Conservation (phyloP, 441 rosid genomes). For the Flueggea neowawraea region DNA sequence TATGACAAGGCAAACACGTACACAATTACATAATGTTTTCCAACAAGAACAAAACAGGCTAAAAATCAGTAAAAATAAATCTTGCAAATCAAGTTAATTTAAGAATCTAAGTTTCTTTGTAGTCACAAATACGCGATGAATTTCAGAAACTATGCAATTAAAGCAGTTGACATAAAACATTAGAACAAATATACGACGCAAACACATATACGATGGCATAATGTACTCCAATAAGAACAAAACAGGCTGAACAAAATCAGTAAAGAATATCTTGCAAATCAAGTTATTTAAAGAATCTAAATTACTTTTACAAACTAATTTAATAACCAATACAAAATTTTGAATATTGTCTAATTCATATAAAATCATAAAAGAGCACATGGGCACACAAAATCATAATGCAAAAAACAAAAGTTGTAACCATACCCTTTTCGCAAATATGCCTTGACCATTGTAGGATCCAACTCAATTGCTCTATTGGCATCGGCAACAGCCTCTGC, state of each 20-base stretch:
- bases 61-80: background rate
- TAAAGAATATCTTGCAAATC: background rate
- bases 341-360: background rate
- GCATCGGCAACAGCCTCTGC: constrained; percentile 90
- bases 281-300: no score
- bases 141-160: no score
- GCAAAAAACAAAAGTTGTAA: background rate
- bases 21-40: no score
- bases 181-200: no score
- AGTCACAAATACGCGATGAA: no score
- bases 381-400: background rate
- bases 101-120: background rate
- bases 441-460: constrained; percentile 58
- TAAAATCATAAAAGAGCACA: background rate
- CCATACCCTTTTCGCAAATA: constrained; percentile 78
- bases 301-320: background rate
- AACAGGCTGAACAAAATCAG: no score
- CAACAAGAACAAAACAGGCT: no score
- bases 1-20: no score
- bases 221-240: no score
- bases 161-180: no score
- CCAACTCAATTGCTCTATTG: constrained; percentile 66
- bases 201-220: no score
- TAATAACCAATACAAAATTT: background rate
- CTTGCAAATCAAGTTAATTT: background rate